Conservation (phyloP, 2,329 filamentous ascomycete species). For the Trichoderma simmonsii region DNA sequence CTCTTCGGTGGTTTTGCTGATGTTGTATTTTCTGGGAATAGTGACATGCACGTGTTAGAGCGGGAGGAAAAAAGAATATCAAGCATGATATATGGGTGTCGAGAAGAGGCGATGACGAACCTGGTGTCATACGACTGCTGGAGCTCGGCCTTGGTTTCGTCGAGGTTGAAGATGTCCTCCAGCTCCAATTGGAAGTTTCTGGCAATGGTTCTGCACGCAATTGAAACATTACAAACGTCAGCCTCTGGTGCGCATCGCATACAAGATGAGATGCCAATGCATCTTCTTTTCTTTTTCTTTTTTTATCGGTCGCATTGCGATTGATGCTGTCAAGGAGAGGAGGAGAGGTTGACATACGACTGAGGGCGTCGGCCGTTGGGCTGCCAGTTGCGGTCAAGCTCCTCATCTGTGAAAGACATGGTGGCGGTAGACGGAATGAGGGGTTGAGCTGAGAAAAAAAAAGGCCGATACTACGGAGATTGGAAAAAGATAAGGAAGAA, state of each 20-base stretch:
- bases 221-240: neutral
- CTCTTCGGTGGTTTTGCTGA: conserved; percentile 71
- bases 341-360: conserved; percentile 60
- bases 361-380: conserved; percentile 74
- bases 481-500: neutral
- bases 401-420: conserved; percentile 55
- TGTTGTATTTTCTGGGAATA: conserved; percentile 67
- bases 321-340: neutral
- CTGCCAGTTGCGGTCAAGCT: conserved; percentile 76
- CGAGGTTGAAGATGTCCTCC: conserved; percentile 85
- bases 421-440: conserved; percentile 8
- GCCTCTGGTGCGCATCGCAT: neutral
- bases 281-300: neutral
- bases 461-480: neutral
- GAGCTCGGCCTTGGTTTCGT: conserved; percentile 70
- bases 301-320: neutral
- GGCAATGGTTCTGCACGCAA: conserved; percentile 68
- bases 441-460: neutral
- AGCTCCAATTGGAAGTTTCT: conserved; percentile 82
- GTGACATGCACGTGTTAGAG: neutral
- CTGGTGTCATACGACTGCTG: conserved; percentile 75
- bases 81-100: neutral
- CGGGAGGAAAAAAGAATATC: no score
- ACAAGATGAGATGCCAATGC: neutral
- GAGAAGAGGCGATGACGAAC: conserved; percentile 49